Evolutionary conservation across 805 yeast species (phyloP).

Genomic region (Yamadazyma kitorensis): DNA sequence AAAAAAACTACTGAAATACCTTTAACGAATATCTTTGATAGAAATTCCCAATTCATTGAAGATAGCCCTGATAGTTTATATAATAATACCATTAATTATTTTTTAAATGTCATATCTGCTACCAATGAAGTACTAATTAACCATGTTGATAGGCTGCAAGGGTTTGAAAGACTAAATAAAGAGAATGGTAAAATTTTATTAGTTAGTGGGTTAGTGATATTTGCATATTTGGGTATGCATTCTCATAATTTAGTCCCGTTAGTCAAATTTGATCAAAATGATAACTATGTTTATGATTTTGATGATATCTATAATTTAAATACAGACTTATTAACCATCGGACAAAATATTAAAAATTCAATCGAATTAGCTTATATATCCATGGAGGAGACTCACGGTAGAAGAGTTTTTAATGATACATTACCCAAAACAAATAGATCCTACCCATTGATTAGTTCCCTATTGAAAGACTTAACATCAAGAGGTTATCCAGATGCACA

Average conservation of each 20-base stretch:
- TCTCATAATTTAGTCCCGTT: conserved; percentile 29
- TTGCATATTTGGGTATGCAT: conserved; percentile 29
- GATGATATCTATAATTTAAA: conserved; percentile 44
- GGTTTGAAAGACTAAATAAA: background rate
- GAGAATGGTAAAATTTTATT: background rate
- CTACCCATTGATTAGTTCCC: too few species aligned
- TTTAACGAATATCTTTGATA: background rate
- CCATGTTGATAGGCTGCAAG: conserved; percentile 2
- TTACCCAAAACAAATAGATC: too few species aligned
- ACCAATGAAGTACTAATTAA: conserved; percentile 1
- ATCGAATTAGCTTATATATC: conserved; percentile 23
- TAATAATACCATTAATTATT: conserved; percentile 1
- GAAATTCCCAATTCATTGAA: background rate
- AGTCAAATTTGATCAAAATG: conserved; percentile 17
- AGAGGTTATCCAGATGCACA: too few species aligned
- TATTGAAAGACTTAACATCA: too few species aligned
- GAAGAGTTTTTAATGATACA: too few species aligned
- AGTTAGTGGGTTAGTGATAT: conserved; percentile 13
- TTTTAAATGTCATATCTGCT: background rate
- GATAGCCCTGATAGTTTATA: background rate
- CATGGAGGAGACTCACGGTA: too few species aligned
- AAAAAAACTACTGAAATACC: too few species aligned
- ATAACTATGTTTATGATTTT: conserved; percentile 38
- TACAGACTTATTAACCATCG: conserved; percentile 30
- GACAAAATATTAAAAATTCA: conserved; percentile 1